Percentiles rank a stretch among this genome's conserved stretches.
These are phyloP conservation scores for Digitaria exilis DNA, from an alignment of 202 grass and related monocot species.

Conservation along the genomic window DNA sequence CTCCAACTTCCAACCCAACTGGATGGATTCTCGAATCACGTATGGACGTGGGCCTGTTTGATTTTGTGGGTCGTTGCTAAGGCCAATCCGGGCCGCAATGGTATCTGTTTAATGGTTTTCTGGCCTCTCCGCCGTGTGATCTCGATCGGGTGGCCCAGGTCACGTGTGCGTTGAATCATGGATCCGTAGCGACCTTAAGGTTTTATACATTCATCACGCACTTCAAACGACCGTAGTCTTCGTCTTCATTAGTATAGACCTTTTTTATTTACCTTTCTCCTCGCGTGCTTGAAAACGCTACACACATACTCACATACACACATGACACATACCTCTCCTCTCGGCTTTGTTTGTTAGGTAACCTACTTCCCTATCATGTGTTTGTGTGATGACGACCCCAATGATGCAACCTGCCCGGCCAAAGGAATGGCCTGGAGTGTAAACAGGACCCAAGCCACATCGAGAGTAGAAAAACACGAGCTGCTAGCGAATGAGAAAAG, in stretches of 20 bases:
- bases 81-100: not conserved
- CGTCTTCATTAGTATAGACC: not conserved
- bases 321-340: not conserved
- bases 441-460: not conserved
- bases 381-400: not conserved
- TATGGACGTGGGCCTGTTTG: not conserved
- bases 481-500: constrained; percentile 34
- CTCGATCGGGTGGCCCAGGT: too few relatives aligned
- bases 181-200: not conserved
- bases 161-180: not conserved
- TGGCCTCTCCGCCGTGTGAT: not conserved
- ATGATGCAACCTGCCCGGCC: constrained; percentile 28
- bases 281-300: not conserved
- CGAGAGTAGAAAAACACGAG: constrained; percentile 38
- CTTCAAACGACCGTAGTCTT: not conserved
- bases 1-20: too few relatives aligned
- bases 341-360: constrained; percentile 31
- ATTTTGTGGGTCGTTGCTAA: not conserved
- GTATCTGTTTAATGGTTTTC: too few relatives aligned
- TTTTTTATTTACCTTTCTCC: not conserved
- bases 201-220: too few relatives aligned
- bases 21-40: too few relatives aligned
- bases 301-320: not conserved
- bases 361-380: constrained; percentile 39
- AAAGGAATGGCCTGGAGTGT: not conserved